A percentile compares a stretch with the other conserved stretches of the same genome.
phyloP scores from a whole-genome alignment of 257 asterid species.

The Nicotiana paniculata region DNA sequence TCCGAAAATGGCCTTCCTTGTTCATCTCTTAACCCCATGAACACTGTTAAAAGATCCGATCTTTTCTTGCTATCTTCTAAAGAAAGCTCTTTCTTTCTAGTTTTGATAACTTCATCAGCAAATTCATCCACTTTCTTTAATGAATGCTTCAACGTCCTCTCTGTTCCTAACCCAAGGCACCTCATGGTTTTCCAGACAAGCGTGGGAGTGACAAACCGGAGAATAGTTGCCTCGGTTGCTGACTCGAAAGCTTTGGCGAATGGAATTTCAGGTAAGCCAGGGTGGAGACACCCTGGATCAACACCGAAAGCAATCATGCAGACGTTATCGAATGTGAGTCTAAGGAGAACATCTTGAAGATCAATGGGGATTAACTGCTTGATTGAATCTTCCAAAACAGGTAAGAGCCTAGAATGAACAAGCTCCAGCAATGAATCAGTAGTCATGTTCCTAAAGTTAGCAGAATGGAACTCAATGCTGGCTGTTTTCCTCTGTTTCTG shows the following conservation, averaged over 20 bases:
- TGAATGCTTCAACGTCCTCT: constrained; percentile 45
- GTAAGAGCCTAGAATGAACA: constrained; percentile 69
- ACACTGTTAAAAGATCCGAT: constrained; percentile 74
- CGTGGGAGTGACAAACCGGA: constrained; percentile 73
- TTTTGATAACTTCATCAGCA: constrained; percentile 60
- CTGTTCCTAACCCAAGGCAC: constrained; percentile 48
- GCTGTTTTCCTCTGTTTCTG: constrained; percentile 75
- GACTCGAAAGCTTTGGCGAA: constrained; percentile 82
- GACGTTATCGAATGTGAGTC: constrained; percentile 86
- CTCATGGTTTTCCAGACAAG: constrained; percentile 70
- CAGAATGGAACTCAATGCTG: constrained; percentile 79
- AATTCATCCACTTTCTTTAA: constrained; percentile 59
- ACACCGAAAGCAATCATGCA: constrained; percentile 96
- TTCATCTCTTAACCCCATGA: constrained; percentile 64
- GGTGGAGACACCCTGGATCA: constrained; percentile 78
- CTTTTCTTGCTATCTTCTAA: constrained; percentile 19
- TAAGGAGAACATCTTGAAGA: constrained; percentile 63
- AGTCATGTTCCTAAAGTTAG: constrained; percentile 62
- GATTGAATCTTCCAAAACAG: constrained; percentile 51
- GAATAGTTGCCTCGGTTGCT: constrained; percentile 74
- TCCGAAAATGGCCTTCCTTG: constrained; percentile 49
- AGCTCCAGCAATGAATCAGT: constrained; percentile 62
- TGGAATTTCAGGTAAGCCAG: constrained; percentile 71
- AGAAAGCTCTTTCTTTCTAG: constrained; percentile 60
- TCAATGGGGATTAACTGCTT: constrained; percentile 30